Evolutionary conservation across 176 grass and related monocot species (phyloP).

Genomic region (Luzula sylvatica): DNA sequence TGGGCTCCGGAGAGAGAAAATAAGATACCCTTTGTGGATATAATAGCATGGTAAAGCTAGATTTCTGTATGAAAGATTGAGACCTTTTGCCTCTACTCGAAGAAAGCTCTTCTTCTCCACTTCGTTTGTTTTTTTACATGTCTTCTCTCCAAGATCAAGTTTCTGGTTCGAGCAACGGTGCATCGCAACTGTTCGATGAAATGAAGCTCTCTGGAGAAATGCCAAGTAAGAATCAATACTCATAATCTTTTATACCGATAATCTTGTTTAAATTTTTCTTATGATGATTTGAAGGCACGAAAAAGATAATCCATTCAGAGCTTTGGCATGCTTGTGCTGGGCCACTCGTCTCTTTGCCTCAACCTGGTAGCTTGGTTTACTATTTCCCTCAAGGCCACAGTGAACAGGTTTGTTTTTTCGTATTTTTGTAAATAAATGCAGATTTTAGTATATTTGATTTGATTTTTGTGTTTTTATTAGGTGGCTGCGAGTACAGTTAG

Average conservation of each 20-base stretch:
- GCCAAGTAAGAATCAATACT: slow-evolving; percentile 35
- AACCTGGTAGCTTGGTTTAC: slow-evolving; percentile 74
- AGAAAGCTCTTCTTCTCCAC: neutral
- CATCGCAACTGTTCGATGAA: slow-evolving; percentile 63
- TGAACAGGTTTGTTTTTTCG: slow-evolving; percentile 57
- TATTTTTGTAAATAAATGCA: neutral
- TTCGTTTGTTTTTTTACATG: slow-evolving; percentile 23
- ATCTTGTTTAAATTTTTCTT: neutral
- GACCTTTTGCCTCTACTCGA: slow-evolving; percentile 11
- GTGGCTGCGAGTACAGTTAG: slow-evolving; percentile 85
- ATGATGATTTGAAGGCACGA: slow-evolving; percentile 49
- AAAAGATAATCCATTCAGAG: slow-evolving; percentile 93
- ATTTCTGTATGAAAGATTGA: slow-evolving; percentile 6
- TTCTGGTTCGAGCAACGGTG: slow-evolving; percentile 44
- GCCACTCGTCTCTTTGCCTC: slow-evolving; percentile 73
- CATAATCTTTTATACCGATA: neutral
- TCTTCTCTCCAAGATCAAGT: slow-evolving; percentile 47
- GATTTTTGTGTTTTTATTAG: slow-evolving; percentile 24
- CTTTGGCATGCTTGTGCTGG: slow-evolving; percentile 97
- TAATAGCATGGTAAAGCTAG: slow-evolving; percentile 13
- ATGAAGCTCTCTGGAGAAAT: slow-evolving; percentile 88
- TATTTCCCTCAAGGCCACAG: slow-evolving; percentile 96
- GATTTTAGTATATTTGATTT: neutral
- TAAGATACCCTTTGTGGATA: slow-evolving; percentile 2
- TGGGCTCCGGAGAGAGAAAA: neutral